phyloP scores from a whole-genome alignment of 768 basidiomycete species.

The Leccinum broughii region DNA sequence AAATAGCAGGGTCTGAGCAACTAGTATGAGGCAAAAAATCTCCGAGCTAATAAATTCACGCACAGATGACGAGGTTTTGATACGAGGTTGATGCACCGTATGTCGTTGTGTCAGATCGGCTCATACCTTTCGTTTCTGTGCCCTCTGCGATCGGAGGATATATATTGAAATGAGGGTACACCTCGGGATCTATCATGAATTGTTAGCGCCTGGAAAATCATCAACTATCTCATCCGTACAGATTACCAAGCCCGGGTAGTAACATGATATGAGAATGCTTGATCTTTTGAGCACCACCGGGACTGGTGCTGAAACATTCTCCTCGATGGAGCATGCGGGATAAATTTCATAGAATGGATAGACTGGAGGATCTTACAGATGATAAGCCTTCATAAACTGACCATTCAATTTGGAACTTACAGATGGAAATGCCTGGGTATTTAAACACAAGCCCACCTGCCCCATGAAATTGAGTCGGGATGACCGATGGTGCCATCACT shows the following conservation, averaged over 20 bases:
- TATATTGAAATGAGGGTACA: slow-evolving; percentile 44
- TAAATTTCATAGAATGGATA: slow-evolving; percentile 47
- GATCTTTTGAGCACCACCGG: background rate
- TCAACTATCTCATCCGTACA: slow-evolving; percentile 28
- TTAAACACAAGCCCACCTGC: slow-evolving; percentile 9
- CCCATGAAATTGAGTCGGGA: slow-evolving; percentile 9
- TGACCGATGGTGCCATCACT: background rate
- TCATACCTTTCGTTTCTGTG: background rate
- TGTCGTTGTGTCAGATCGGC: background rate
- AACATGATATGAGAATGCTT: slow-evolving; percentile 13
- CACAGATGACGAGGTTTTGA: slow-evolving; percentile 22
- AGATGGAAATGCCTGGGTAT: slow-evolving; percentile 22
- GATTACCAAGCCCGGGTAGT: slow-evolving; percentile 40
- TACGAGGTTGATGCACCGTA: background rate
- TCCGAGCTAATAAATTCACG: background rate
- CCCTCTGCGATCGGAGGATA: slow-evolving; percentile 31
- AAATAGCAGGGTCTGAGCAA: slow-evolving; percentile 38
- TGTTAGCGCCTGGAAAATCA: slow-evolving; percentile 8
- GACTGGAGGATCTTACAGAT: slow-evolving; percentile 34
- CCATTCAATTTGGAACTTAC: slow-evolving; percentile 10
- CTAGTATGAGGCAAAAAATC: background rate
- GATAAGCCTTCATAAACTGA: slow-evolving; percentile 5
- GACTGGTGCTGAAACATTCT: slow-evolving; percentile 2
- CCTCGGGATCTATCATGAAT: slow-evolving; percentile 34
- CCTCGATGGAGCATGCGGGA: slow-evolving; percentile 26